Evolutionary conservation across 768 basidiomycete species (phyloP), one percentile per base, ranked within the genome.

Genomic region (Pleurotus eryngii): DNA sequence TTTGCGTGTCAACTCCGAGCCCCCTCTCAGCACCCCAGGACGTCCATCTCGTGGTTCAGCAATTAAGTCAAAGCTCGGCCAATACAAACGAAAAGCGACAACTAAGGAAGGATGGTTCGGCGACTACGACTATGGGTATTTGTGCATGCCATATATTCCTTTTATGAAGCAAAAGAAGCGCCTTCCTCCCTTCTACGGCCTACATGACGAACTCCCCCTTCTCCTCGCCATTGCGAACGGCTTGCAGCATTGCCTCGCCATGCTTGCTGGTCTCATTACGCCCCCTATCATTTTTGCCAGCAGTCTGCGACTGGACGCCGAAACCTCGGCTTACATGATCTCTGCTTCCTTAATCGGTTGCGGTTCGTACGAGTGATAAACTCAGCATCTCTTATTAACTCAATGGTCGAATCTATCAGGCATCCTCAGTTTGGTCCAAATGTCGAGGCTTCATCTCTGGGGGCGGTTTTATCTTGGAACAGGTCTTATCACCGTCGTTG

Each of bases 211-310:
- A 20, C 73, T 93, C 4, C 92, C 91, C 2, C 77, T 92, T 27
- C 61, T 86, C 3, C 78, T 93, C 15, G 88, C 90, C 1, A 81
- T 92, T 30, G 76, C 87, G 0, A 84, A 83, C 60, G 91, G 92
- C 0, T 72, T 88, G 14, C 87, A 88, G 63, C 89, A 91, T 65
- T 81, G 87, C 1, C 81, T 92, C 8, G 89, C 89, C 2, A 92
- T 92, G 90, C 78, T 91, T 14, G 89, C 88, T 1, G 90, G 89
- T 2, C 74, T 91, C 43, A 90, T 92, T 63, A 89, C 89, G 0
- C 92, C 90, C 0, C 90, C 92, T 0, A 92, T 92, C 63, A 88
- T 91, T 58, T 86, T 92, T 62, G 82, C 88, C 1, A 82, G 79
- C 51, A 68, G 83, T 3, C 70, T 92, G 38, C 83, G 72, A 57